Conservation (phyloP, 2,329 filamentous ascomycete genomes). For the Colletotrichum sp. region DNA sequence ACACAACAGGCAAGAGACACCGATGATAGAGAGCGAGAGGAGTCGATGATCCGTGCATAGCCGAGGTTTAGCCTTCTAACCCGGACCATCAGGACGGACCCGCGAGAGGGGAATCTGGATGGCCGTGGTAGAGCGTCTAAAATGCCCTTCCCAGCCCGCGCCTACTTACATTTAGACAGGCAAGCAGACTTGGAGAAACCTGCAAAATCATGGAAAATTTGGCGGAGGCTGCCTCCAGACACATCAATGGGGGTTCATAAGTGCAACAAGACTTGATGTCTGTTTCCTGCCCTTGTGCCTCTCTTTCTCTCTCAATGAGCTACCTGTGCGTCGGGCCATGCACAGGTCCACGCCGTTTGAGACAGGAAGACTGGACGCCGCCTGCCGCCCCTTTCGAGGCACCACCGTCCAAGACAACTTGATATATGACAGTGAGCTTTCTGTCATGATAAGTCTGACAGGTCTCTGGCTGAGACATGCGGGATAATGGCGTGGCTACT, state of each 20-base stretch:
- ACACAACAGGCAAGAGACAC: background rate
- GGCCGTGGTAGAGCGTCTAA: background rate
- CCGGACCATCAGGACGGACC: background rate
- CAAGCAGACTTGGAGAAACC: background rate
- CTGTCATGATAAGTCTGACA: background rate
- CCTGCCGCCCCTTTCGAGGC: background rate
- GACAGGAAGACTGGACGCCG: background rate
- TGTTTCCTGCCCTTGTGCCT: background rate
- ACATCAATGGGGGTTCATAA: background rate
- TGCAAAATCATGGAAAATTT: background rate
- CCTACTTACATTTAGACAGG: background rate
- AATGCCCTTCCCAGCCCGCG: background rate
- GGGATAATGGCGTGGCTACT: background rate
- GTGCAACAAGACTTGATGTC: background rate
- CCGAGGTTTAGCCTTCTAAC: conserved; percentile 13
- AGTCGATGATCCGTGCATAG: background rate
- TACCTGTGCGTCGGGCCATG: background rate
- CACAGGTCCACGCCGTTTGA: background rate
- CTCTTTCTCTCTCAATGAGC: background rate
- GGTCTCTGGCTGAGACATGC: background rate
- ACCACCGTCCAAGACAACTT: background rate
- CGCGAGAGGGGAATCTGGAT: background rate
- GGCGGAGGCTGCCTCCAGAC: background rate
- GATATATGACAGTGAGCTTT: background rate
- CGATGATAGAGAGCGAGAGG: background rate